phyloP scores from a whole-genome alignment of 2,329 filamentous ascomycete genomes.

The Dactylellina leptospora region DNA sequence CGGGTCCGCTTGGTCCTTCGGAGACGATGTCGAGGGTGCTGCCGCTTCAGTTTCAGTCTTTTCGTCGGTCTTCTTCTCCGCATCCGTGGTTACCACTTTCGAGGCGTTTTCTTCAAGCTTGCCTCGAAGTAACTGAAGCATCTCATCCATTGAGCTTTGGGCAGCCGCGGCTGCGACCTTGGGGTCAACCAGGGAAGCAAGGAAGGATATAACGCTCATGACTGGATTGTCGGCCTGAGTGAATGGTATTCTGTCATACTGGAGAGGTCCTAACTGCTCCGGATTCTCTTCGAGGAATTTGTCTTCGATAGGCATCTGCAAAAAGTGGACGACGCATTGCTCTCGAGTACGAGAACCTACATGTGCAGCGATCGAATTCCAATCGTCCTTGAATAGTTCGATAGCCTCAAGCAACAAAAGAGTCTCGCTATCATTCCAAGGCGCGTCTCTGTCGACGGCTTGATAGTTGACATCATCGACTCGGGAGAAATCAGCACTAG shows the following conservation, averaged over 20 bases:
- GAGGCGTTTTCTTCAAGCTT: constrained; percentile 71
- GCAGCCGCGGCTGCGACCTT: constrained; percentile 89
- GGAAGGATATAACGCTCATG: constrained; percentile 92
- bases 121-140: constrained; percentile 79
- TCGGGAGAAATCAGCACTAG: constrained; percentile 82
- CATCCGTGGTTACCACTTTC: constrained; percentile 45
- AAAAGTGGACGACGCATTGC: constrained; percentile 95
- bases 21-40: background rate
- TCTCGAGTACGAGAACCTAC: constrained; percentile 91
- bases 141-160: constrained; percentile 83
- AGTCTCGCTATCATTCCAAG: constrained; percentile 90
- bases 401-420: constrained; percentile 89
- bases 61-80: constrained; percentile 50
- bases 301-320: constrained; percentile 96
- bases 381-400: constrained; percentile 94
- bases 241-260: constrained; percentile 69
- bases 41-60: constrained; percentile 23
- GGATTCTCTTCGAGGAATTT: constrained; percentile 88
- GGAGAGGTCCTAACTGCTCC: constrained; percentile 76
- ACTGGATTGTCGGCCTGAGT: constrained; percentile 94
- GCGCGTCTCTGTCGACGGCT: constrained; percentile 80
- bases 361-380: constrained; percentile 90
- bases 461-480: constrained; percentile 88
- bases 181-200: constrained; percentile 89
- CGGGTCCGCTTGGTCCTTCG: constrained; percentile 28